Conservation (phyloP, 345 rosid species). For the Firmiana major region DNA sequence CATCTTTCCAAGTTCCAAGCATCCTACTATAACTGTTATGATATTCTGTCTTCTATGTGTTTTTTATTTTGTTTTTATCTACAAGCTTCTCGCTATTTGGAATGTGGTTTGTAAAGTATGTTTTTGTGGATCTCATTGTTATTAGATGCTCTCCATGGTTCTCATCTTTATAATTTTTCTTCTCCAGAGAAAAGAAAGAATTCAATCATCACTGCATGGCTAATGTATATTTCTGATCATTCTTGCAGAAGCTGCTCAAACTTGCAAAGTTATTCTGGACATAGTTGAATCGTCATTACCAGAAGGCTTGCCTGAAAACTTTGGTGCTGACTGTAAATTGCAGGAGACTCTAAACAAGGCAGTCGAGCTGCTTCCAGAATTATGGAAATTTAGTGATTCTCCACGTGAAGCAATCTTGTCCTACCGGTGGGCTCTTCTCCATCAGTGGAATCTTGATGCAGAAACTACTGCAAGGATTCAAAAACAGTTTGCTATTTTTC, state of each 20-base stretch:
- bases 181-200: background rate
- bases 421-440: conserved; percentile 65
- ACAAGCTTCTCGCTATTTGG: background rate
- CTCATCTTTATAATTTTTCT: background rate
- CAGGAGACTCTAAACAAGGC: conserved; percentile 73
- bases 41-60: background rate
- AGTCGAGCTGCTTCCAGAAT: conserved; percentile 78
- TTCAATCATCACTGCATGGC: conserved; percentile 15
- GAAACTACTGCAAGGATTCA: conserved; percentile 67
- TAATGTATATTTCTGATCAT: conserved; percentile 26
- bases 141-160: background rate
- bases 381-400: conserved; percentile 69
- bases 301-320: conserved; percentile 68
- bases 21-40: background rate
- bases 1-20: background rate
- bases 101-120: background rate
- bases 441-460: conserved; percentile 62
- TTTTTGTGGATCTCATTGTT: background rate
- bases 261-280: conserved; percentile 79
- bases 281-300: conserved; percentile 70
- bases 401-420: conserved; percentile 61
- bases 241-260: conserved; percentile 89
- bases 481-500: conserved; percentile 66
- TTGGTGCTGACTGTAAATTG: conserved; percentile 65
- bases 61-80: background rate